Conservation (phyloP, 495 filamentous ascomycete species). For the Penicillium mononematosum region DNA sequence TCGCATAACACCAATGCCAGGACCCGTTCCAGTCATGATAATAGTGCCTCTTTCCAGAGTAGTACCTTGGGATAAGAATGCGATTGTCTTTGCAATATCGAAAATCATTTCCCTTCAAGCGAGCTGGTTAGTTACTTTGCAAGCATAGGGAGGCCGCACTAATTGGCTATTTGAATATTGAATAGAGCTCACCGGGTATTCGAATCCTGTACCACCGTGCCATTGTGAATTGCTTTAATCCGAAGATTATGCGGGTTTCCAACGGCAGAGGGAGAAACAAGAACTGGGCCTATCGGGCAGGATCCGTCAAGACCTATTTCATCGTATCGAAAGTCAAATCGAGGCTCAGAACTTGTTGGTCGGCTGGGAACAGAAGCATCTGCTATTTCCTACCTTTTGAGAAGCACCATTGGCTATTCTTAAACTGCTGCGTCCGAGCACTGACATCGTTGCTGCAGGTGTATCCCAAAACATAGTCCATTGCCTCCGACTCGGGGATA, state of each 20-base stretch:
- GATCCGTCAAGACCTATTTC: not conserved
- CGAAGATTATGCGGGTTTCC: constrained; percentile 31
- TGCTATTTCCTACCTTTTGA: constrained; percentile 56
- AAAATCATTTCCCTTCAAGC: constrained; percentile 56
- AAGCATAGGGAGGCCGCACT: too few relatives aligned
- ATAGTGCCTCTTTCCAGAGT: constrained; percentile 67
- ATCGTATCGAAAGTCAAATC: not conserved
- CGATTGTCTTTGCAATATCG: constrained; percentile 57
- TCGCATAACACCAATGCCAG: constrained; percentile 37
- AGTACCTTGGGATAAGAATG: constrained; percentile 65
- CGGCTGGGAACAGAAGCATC: too few relatives aligned
- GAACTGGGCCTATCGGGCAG: constrained; percentile 31
- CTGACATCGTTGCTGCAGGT: constrained; percentile 68
- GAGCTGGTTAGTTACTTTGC: too few relatives aligned
- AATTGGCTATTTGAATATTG: too few relatives aligned
- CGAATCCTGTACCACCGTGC: constrained; percentile 49
- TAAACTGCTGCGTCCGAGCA: constrained; percentile 68
- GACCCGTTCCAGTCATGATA: constrained; percentile 66
- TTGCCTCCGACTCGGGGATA: constrained; percentile 58
- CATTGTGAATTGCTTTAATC: constrained; percentile 62
- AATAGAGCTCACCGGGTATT: constrained; percentile 2
- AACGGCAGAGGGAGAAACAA: constrained; percentile 21
- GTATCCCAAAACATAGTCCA: constrained; percentile 68
- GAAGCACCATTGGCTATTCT: constrained; percentile 64
- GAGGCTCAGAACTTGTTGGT: too few relatives aligned